A percentile compares a stretch with the other conserved stretches of the same genome.
These are phyloP conservation scores for Rhinocladiella mackenziei DNA, from an alignment of 2,329 filamentous ascomycete species.

Conservation along the genomic window DNA sequence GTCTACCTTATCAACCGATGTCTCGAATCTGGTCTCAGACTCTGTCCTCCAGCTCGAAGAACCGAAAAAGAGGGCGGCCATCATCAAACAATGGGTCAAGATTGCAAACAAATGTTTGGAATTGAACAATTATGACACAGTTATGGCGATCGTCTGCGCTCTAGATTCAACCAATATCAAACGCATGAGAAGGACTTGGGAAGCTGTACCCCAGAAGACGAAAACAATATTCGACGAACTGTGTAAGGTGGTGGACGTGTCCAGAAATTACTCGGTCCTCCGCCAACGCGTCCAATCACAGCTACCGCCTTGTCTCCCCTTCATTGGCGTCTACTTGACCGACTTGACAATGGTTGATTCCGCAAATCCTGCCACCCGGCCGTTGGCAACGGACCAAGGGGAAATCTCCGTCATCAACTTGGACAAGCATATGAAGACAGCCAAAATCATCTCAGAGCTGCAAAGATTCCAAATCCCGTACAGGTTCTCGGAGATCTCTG, in stretches of 20 bases:
- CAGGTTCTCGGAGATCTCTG: slow-evolving; percentile 72
- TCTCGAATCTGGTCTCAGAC: slow-evolving; percentile 89
- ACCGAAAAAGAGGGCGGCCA: slow-evolving; percentile 80
- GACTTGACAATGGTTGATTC: slow-evolving; percentile 95
- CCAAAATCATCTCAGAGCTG: slow-evolving; percentile 90
- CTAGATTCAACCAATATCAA: slow-evolving; percentile 88
- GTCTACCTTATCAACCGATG: slow-evolving; percentile 85
- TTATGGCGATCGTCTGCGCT: slow-evolving; percentile 96
- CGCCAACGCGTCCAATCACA: slow-evolving; percentile 79
- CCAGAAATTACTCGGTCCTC: slow-evolving; percentile 84
- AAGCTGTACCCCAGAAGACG: slow-evolving; percentile 76
- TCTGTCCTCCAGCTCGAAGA: slow-evolving; percentile 86
- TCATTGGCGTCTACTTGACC: slow-evolving; percentile 92
- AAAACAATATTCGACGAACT: slow-evolving; percentile 74
- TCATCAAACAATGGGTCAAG: slow-evolving; percentile 99
- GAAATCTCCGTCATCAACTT: slow-evolving; percentile 88
- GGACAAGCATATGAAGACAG: slow-evolving; percentile 91
- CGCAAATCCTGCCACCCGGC: slow-evolving; percentile 81
- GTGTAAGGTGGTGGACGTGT: slow-evolving; percentile 79
- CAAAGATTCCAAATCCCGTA: slow-evolving; percentile 97
- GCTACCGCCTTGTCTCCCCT: slow-evolving; percentile 87
- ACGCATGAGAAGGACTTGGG: slow-evolving; percentile 88
- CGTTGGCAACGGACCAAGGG: slow-evolving; percentile 62
- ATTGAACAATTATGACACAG: slow-evolving; percentile 89
- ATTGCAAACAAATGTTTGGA: slow-evolving; percentile 81